Percentiles rank a stretch among this genome's conserved stretches.
phyloP scores from a whole-genome alignment of 306 rosid genomes.

The Pterocarpus santalinus region DNA sequence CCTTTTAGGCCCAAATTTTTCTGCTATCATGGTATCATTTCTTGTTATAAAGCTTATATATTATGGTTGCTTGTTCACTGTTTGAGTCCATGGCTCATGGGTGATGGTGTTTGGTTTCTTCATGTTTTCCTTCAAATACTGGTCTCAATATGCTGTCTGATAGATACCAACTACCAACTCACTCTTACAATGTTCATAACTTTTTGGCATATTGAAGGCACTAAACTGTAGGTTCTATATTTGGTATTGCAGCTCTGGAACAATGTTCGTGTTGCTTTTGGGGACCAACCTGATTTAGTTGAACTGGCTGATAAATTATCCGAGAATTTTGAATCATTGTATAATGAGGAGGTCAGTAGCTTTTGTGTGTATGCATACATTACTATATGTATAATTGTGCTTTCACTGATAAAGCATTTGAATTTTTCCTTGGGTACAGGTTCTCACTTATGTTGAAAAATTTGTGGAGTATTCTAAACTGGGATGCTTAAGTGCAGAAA shows the following conservation, averaged over 20 bases:
- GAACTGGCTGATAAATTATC: constrained; percentile 88
- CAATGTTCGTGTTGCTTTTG: constrained; percentile 81
- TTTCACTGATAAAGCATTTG: constrained; percentile 34
- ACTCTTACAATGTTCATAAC: constrained; percentile 16
- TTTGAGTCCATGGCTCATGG: constrained; percentile 13
- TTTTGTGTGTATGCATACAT: constrained; percentile 33
- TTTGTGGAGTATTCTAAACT: constrained; percentile 69
- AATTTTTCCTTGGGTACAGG: constrained; percentile 61
- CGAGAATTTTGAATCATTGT: constrained; percentile 74
- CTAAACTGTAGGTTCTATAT: constrained; percentile 28
- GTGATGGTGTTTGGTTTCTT: constrained; percentile 27
- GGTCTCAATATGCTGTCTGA: constrained; percentile 13
- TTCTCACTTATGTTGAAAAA: constrained; percentile 65
- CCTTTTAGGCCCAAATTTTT: constrained; percentile 14
- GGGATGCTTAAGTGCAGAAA: constrained; percentile 70
- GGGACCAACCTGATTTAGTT: constrained; percentile 87
- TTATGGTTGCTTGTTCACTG: neutral
- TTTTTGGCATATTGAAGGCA: constrained; percentile 21
- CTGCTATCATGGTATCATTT: constrained; percentile 18
- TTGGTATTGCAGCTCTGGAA: constrained; percentile 87
- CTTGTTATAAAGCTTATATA: neutral
- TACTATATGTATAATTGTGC: constrained; percentile 23
- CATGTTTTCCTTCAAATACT: constrained; percentile 34
- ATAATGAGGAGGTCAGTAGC: constrained; percentile 75
- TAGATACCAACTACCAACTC: neutral